These are phyloP conservation scores for grape (Vitis vinifera) DNA, from an alignment of 164 flowering plant species.

Conservation along the genomic window DNA sequence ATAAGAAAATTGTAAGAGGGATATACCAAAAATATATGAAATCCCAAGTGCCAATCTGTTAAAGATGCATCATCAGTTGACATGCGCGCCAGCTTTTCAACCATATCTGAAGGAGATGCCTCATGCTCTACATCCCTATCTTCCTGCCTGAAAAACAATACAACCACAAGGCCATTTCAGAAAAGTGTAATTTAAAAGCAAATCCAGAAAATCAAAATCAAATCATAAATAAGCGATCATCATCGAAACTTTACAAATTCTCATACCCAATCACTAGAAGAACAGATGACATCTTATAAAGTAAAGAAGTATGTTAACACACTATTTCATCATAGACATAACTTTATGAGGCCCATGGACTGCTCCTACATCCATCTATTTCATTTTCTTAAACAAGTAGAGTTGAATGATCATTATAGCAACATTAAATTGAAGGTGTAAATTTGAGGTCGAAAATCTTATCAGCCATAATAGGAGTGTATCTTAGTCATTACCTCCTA, in stretches of 20 bases:
- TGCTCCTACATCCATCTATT: background rate
- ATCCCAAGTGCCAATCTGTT: conserved; percentile 90
- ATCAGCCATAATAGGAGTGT: background rate
- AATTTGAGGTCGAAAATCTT: background rate
- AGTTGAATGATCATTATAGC: background rate
- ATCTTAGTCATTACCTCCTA: conserved; percentile 57
- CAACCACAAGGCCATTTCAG: conserved; percentile 3
- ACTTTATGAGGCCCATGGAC: too few species aligned
- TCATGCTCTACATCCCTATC: conserved; percentile 57
- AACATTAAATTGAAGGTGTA: background rate
- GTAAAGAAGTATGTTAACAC: too few species aligned
- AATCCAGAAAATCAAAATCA: too few species aligned
- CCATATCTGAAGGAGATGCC: conserved; percentile 38
- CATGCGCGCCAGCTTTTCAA: conserved; percentile 51
- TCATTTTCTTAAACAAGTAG: background rate
- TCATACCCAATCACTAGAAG: too few species aligned
- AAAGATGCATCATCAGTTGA: conserved; percentile 68
- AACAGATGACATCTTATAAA: too few species aligned
- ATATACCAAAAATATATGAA: conserved; percentile 85
- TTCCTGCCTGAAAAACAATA: conserved; percentile 64
- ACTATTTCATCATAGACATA: too few species aligned
- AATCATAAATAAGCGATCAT: too few species aligned
- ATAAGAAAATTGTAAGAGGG: background rate
- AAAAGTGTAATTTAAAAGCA: background rate
- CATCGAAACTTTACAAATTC: too few species aligned